Evolutionary conservation across 768 basidiomycete genomes (phyloP).

Genomic region (Collybiopsis luxurians): DNA sequence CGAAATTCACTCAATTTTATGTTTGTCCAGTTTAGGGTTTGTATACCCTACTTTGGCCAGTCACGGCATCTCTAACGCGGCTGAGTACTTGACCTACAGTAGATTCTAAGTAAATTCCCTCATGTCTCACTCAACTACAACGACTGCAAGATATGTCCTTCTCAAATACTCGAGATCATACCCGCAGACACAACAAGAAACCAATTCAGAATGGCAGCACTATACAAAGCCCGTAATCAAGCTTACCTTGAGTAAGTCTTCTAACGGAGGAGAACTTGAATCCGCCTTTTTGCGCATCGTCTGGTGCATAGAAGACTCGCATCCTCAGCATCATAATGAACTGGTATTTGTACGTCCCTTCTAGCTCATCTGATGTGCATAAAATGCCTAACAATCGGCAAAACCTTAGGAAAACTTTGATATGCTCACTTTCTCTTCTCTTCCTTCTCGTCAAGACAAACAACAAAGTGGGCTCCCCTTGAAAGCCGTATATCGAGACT

Average conservation of each 20-base stretch:
- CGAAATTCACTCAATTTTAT: too few species aligned
- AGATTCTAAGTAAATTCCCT: background rate
- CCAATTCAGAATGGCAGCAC: slow-evolving; percentile 68
- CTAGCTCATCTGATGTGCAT: background rate
- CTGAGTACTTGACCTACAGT: too few species aligned
- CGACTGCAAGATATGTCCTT: slow-evolving; percentile 54
- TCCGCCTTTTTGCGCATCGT: slow-evolving; percentile 64
- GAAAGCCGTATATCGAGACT: slow-evolving; percentile 77
- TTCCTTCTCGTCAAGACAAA: slow-evolving; percentile 29
- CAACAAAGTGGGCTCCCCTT: slow-evolving; percentile 54
- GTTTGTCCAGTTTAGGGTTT: too few species aligned
- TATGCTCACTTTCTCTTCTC: slow-evolving; percentile 61
- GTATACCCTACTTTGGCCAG: too few species aligned
- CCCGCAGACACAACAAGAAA: slow-evolving; percentile 26
- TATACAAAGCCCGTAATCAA: slow-evolving; percentile 68
- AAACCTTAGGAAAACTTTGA: slow-evolving; percentile 87
- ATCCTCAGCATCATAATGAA: slow-evolving; percentile 48
- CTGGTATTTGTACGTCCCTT: slow-evolving; percentile 59
- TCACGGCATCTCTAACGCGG: too few species aligned
- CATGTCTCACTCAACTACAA: slow-evolving; percentile 50
- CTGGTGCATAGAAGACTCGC: slow-evolving; percentile 51
- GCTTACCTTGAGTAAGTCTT: slow-evolving; percentile 53
- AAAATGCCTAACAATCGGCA: slow-evolving; percentile 20
- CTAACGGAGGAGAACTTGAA: slow-evolving; percentile 43
- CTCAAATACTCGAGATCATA: slow-evolving; percentile 71